phyloP scores from a whole-genome alignment of 257 asterid species.

The Solanum lignicaule region DNA sequence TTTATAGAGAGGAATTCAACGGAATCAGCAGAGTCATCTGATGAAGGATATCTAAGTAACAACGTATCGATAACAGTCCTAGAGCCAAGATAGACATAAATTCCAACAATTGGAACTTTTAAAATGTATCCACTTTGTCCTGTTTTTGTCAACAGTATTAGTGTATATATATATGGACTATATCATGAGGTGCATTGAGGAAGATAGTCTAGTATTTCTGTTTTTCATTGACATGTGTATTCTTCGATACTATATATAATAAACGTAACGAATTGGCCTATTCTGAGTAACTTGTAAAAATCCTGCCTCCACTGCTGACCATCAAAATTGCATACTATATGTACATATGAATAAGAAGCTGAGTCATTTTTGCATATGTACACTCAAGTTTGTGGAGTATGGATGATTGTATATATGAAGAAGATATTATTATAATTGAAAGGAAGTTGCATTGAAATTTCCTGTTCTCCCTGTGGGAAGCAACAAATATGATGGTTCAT shows the following conservation, averaged over 20 bases:
- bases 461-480: not conserved
- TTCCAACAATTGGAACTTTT: not conserved
- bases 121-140: not conserved
- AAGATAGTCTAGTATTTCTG: not conserved
- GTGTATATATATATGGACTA: not conserved
- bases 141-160: not conserved
- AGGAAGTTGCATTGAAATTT: not conserved
- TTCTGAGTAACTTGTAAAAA: not conserved
- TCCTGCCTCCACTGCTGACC: rapidly evolving
- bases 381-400: not conserved
- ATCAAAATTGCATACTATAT: not conserved
- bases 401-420: not conserved
- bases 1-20: not conserved
- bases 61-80: not conserved
- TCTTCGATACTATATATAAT: not conserved
- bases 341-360: not conserved
- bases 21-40: not conserved
- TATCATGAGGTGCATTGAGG: not conserved
- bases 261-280: not conserved
- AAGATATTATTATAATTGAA: not conserved
- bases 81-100: not conserved
- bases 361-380: not conserved
- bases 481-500: not conserved
- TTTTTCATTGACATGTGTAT: not conserved
- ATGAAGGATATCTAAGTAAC: not conserved